Evolutionary conservation across 108 stramenopile species (phyloP).

Genomic region (Fistulifera solaris): DNA sequence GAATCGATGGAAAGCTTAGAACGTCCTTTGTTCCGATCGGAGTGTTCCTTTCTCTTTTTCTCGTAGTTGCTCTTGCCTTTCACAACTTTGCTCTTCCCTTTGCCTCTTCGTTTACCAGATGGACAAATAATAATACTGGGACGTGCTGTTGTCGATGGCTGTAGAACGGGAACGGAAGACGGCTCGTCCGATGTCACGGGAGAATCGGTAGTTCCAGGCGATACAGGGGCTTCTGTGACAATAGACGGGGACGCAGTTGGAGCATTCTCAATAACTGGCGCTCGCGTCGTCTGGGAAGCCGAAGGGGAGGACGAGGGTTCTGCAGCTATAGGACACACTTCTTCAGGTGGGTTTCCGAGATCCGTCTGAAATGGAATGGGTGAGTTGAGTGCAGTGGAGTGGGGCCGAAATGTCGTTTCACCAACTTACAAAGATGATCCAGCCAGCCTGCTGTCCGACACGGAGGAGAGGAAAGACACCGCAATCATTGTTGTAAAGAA

Average conservation of each 20-base stretch:
- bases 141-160: neutral
- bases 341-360: conserved; percentile 2
- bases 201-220: neutral
- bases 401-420: neutral
- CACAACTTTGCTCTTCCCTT: too few species aligned
- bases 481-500: conserved; percentile 6
- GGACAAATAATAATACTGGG: neutral
- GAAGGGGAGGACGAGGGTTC: neutral
- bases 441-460: neutral
- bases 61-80: too few species aligned
- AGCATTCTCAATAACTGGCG: neutral
- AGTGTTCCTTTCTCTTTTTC: too few species aligned
- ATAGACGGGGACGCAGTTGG: neutral
- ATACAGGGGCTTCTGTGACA: neutral
- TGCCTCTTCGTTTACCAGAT: neutral
- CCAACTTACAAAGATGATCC: conserved; percentile 13
- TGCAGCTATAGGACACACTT: conserved; percentile 3
- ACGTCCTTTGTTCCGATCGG: too few species aligned
- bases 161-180: neutral
- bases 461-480: conserved; percentile 8
- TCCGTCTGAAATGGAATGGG: neutral
- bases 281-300: neutral
- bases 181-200: neutral
- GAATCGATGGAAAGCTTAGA: too few species aligned
- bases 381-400: neutral